Evolutionary conservation across 2,329 filamentous ascomycete species (phyloP).

Genomic region (Lecanoromycetidae sp.): DNA sequence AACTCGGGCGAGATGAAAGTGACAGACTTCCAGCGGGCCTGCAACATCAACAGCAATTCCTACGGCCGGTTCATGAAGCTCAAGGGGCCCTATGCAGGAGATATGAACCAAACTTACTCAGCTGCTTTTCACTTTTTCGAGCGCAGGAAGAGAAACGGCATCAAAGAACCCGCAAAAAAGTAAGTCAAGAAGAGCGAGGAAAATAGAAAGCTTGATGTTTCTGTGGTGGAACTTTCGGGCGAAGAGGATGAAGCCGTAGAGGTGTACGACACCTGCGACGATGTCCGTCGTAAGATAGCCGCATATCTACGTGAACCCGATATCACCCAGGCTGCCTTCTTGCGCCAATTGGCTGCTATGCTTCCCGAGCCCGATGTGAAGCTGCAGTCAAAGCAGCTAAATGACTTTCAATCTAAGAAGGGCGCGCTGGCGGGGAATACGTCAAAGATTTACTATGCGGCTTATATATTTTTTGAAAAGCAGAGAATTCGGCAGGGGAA

Average conservation of each 20-base stretch:
- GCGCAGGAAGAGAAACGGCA: conserved; percentile 37
- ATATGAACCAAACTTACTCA: conserved; percentile 25
- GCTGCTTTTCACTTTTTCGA: conserved; percentile 38
- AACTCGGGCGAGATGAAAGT: conserved; percentile 35
- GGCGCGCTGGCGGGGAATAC: conserved; percentile 39
- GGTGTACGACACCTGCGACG: conserved; percentile 47
- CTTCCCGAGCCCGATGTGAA: not conserved
- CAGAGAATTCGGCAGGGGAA: conserved; percentile 39
- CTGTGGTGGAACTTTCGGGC: conserved; percentile 33
- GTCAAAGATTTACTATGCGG: conserved; percentile 40
- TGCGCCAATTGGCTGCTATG: conserved; percentile 34
- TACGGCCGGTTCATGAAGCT: conserved; percentile 40
- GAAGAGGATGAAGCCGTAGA: conserved; percentile 37
- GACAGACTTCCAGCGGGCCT: conserved; percentile 31
- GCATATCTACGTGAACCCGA: conserved; percentile 36
- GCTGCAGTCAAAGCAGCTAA: conserved; percentile 24
- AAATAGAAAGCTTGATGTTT: conserved; percentile 28
- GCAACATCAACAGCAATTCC: conserved; percentile 27
- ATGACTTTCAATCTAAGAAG: conserved; percentile 40
- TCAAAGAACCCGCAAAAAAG: conserved; percentile 27
- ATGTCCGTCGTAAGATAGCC: conserved; percentile 45
- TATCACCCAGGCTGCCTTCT: conserved; percentile 42
- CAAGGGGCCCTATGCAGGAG: conserved; percentile 31
- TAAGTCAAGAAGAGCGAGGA: conserved; percentile 12
- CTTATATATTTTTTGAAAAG: conserved; percentile 51